These are phyloP conservation scores for Leccinum fibrillosum DNA, from an alignment of 768 basidiomycete species.

Conservation along the genomic window DNA sequence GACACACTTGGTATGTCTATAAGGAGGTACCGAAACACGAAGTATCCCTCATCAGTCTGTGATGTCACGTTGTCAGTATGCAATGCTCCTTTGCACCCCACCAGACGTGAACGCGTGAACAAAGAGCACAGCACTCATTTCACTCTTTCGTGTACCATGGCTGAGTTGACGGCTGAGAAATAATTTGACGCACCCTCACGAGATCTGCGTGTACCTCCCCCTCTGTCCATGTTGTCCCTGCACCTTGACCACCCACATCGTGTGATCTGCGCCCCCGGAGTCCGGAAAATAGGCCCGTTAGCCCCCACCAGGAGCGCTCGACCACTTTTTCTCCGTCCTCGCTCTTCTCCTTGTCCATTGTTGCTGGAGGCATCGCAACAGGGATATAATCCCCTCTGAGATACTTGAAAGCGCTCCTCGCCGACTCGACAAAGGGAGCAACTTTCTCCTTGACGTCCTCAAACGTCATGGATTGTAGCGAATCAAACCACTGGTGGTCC, in stretches of 20 bases:
- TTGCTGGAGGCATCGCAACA: constrained; percentile 30
- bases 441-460: constrained; percentile 52
- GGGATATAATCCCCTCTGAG: constrained; percentile 60
- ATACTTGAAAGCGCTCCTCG: constrained; percentile 64
- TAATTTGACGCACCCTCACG: constrained; percentile 51
- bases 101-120: neutral
- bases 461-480: constrained; percentile 50
- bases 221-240: constrained; percentile 55
- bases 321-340: constrained; percentile 30
- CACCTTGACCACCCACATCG: constrained; percentile 29
- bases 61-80: constrained; percentile 9
- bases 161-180: constrained; percentile 2
- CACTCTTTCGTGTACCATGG: neutral
- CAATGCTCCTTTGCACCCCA: constrained; percentile 1
- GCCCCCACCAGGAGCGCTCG: constrained; percentile 44
- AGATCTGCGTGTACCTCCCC: constrained; percentile 82
- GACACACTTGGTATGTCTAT: constrained; percentile 76
- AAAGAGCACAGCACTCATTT: constrained; percentile 1
- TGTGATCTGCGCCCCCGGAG: constrained; percentile 43
- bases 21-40: constrained; percentile 72
- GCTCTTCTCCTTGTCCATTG: constrained; percentile 26
- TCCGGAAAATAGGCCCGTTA: constrained; percentile 69
- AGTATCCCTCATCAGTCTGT: constrained; percentile 75
- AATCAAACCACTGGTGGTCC: constrained; percentile 32
- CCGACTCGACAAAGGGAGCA: constrained; percentile 42